Base-by-base conservation (phyloP, 805 yeast species). In the Kockiozyma suomiensis region DNA sequence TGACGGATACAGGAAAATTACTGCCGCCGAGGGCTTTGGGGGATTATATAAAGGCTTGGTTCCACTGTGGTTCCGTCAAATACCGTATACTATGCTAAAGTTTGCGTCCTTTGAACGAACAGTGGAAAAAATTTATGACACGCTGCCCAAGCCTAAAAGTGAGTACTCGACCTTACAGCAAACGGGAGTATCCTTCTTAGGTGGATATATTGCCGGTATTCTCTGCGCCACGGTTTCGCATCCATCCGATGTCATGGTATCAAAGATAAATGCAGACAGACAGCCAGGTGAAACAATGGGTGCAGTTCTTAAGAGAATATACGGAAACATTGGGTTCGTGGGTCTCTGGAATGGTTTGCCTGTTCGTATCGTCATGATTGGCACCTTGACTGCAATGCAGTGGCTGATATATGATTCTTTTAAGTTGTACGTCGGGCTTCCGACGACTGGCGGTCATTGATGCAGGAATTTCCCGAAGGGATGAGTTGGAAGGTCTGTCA, bases 231-330 rank as follows among this genome's bases (percentile, higher is more conserved):
- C 87, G 53, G 93, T 91, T 12, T 92, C 97, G 26, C 97, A 93
- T 74, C 98, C 98, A 19, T 97, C 98, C 10, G 98, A 93, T 75
- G 97, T 92, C 32, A 86, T 93, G 96, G 97, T 93, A 23, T 88
- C 96, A 42, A 88, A 91, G 81, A 84, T 93, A 70, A 92, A 89
- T 73, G 81, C 86, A 62, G 90, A 84, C 67, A 84, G 82, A 69
- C 75, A 74, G 71, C 81, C 85, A 32, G 79, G 79, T 46, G 96
- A 90, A 76, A 71, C 86, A 4, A 80, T 82, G 70, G 85, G 86
- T 25, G 76, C 77, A 37, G 56, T 43, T 3, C 93, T 88, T 41
- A 68, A 75, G 58, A 84, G 93, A 70, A 91, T 92, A 68, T 93
- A 92, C 74, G 74, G 23, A 35, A 81, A 83, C 69, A 92, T 93